Conservation (phyloP, 495 filamentous ascomycete species). For the Bacidia gigantensis region DNA sequence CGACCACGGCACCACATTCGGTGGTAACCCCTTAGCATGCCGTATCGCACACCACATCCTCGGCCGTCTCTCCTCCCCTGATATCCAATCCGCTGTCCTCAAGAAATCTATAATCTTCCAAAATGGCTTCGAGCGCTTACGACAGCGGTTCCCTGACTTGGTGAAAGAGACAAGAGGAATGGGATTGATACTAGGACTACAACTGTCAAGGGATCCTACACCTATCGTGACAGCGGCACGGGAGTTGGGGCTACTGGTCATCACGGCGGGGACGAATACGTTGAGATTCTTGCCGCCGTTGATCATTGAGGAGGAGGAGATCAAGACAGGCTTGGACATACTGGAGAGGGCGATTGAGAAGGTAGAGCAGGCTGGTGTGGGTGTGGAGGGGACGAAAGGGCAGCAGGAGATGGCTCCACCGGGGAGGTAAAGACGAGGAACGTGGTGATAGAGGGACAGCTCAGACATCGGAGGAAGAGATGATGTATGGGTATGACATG, state of each 20-base stretch:
- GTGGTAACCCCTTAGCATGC: slow-evolving; percentile 82
- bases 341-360: slow-evolving; percentile 58
- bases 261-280: slow-evolving; percentile 82
- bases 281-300: slow-evolving; percentile 76
- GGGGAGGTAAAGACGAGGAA: slow-evolving; percentile 13
- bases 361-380: slow-evolving; percentile 23
- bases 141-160: slow-evolving; percentile 52
- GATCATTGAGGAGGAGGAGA: slow-evolving; percentile 61
- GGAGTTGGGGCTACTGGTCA: slow-evolving; percentile 78
- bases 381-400: slow-evolving; percentile 16
- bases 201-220: slow-evolving; percentile 56
- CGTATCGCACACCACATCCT: slow-evolving; percentile 76
- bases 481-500: neutral
- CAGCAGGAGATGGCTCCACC: slow-evolving; percentile 22
- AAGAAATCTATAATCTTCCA: slow-evolving; percentile 52
- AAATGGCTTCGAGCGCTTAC: slow-evolving; percentile 47
- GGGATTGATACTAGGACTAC: slow-evolving; percentile 74
- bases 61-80: slow-evolving; percentile 48
- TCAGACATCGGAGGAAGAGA: no score
- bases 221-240: slow-evolving; percentile 68
- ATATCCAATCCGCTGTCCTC: slow-evolving; percentile 49
- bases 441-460: no score
- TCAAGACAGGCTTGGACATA: slow-evolving; percentile 58
- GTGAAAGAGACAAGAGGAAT: slow-evolving; percentile 68
- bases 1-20: slow-evolving; percentile 95